These are phyloP conservation scores for Tetratostichococcus sp. DNA, from an alignment of 139 green algal species.

Conservation along the genomic window DNA sequence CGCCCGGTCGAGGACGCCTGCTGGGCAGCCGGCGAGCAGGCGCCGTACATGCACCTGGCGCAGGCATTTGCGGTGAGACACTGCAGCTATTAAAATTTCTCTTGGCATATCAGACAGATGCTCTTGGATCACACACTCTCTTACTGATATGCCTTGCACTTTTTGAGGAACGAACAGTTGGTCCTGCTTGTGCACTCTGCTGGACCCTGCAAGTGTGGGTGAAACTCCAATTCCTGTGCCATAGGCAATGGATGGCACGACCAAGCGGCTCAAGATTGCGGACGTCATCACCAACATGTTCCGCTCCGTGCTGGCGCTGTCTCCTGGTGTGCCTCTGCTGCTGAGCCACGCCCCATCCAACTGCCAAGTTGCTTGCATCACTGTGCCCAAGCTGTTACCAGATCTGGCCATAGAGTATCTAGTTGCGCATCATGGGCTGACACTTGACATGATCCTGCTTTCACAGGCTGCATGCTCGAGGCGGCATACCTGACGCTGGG, in stretches of 20 bases:
- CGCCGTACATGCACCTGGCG: constrained; percentile 80
- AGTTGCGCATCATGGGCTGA: too few relatives aligned
- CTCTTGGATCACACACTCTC: too few relatives aligned
- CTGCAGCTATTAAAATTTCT: background rate
- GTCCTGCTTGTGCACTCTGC: too few relatives aligned
- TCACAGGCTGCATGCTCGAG: constrained; percentile 58
- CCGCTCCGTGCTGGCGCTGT: constrained; percentile 38
- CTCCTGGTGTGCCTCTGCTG: constrained; percentile 7
- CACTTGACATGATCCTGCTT: too few relatives aligned
- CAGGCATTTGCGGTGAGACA: constrained; percentile 34
- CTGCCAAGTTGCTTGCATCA: too few relatives aligned
- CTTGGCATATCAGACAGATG: too few relatives aligned
- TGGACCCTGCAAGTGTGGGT: too few relatives aligned
- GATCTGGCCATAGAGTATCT: too few relatives aligned
- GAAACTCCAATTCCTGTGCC: background rate
- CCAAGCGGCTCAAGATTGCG: constrained; percentile 61
- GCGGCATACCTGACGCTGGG: constrained; percentile 72
- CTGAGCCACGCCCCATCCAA: too few relatives aligned
- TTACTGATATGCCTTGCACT: too few relatives aligned
- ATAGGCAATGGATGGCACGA: constrained; percentile 58
- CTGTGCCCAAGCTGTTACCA: too few relatives aligned
- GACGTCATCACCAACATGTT: constrained; percentile 48
- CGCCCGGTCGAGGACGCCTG: constrained; percentile 49
- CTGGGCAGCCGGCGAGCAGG: constrained; percentile 39
- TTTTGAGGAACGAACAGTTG: too few relatives aligned